A percentile compares a stretch with the other conserved stretches of the same genome.
These are phyloP conservation scores for Rhododendron ferrugineum DNA, from an alignment of 148 eudicot genomes.

Conservation along the genomic window DNA sequence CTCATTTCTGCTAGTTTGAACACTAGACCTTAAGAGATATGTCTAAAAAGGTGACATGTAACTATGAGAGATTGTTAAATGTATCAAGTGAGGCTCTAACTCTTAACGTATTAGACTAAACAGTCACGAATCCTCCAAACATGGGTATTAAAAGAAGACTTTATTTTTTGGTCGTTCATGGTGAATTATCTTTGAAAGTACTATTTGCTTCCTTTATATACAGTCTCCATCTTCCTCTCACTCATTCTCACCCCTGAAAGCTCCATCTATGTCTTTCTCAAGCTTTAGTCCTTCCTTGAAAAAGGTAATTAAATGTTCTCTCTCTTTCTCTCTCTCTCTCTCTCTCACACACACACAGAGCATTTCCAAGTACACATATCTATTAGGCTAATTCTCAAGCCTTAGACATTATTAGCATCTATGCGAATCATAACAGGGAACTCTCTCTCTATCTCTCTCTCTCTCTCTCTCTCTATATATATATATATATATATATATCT, in stretches of 20 bases:
- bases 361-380: neutral
- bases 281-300: constrained; percentile 7
- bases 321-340: neutral
- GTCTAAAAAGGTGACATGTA: too few relatives aligned
- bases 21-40: too few relatives aligned
- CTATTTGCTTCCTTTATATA: neutral
- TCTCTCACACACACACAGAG: neutral
- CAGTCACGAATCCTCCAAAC: too few relatives aligned
- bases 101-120: too few relatives aligned
- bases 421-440: neutral
- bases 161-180: too few relatives aligned
- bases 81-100: too few relatives aligned
- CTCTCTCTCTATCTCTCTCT: neutral
- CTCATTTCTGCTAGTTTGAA: too few relatives aligned
- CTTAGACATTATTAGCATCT: neutral
- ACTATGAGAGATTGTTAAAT: too few relatives aligned
- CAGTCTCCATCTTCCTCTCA: neutral
- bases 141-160: too few relatives aligned
- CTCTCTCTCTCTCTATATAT: neutral
- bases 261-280: constrained; percentile 17
- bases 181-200: too few relatives aligned
- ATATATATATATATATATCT: too few relatives aligned
- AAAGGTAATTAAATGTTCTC: neutral
- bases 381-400: neutral
- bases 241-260: neutral